phyloP scores from a whole-genome alignment of 129 eudicot genomes.

The Flaveria trinervia region DNA sequence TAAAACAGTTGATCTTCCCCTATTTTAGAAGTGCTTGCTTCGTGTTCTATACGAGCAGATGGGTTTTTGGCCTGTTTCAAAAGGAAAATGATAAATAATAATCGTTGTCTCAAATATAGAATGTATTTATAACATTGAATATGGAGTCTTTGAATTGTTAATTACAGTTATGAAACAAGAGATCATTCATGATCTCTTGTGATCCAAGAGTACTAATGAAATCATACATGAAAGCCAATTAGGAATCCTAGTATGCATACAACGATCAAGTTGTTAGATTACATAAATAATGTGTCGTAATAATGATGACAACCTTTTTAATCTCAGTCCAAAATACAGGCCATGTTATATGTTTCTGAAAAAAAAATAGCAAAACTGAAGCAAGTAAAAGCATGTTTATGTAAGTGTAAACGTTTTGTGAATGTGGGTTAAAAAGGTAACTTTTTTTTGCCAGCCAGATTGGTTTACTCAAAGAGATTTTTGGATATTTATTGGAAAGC shows the following conservation, averaged over 20 bases:
- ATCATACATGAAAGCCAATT: too few species aligned
- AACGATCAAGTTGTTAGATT: not conserved
- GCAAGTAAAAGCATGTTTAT: too few species aligned
- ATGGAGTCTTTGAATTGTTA: not conserved
- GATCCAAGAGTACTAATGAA: too few species aligned
- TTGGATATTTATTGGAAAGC: not conserved
- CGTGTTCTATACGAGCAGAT: constrained; percentile 82
- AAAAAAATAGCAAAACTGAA: too few species aligned
- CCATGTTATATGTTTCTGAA: too few species aligned
- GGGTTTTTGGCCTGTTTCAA: constrained; percentile 70
- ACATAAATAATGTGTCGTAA: too few species aligned
- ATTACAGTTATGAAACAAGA: not conserved
- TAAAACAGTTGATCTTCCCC: constrained; percentile 96
- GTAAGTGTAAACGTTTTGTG: too few species aligned
- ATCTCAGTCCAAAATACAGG: too few species aligned
- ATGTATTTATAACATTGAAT: not conserved
- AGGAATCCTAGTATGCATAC: not conserved
- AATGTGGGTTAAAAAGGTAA: too few species aligned
- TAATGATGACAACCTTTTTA: too few species aligned
- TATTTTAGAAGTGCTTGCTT: constrained; percentile 94
- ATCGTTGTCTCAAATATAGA: not conserved
- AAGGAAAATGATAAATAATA: not conserved
- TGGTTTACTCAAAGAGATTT: not conserved
- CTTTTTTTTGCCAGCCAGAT: too few species aligned
- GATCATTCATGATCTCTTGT: not conserved